Evolutionary conservation across 164 flowering plant genomes (phyloP), one percentile per base, ranked within the genome.

Genomic region (Vitis amurensis): DNA sequence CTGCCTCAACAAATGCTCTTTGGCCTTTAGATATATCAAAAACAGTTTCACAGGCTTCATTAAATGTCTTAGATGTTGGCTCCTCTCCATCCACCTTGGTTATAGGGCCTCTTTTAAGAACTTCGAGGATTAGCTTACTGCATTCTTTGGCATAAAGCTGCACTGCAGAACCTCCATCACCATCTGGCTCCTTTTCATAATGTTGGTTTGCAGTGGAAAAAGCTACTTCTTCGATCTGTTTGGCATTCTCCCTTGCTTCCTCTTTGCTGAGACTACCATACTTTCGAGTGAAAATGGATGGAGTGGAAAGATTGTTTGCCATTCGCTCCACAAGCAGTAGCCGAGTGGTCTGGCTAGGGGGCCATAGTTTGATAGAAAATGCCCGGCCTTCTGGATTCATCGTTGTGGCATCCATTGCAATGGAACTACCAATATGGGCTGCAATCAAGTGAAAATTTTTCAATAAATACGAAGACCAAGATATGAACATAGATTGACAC

Each of bases 141-240:
- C 92, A 91, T 70, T 93, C 97, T 76, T 77, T 87, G 61, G 99
- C 99, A 83, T 96, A 96, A 55, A 88, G 86, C 79, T 96, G 99
- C 60, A 93, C 95, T 11, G 97, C 98, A 65, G 95, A 90, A 67
- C 91, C 78, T 55, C 99, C 99, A 85, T 96, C 98, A 68, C 98
- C 97, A 84, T 93, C 98, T 15, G 97, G 97, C 78, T 89, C 95
- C 61, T 88, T 85, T 59, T 88, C 97, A 71, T 86, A 81, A 68
- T 87, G 85, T 58, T 84, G 76, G 64, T 81, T 83, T 11, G 99
- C 97, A 71, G 88, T 64, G 68, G 73, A 67, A 78, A 89, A 96
- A 62, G 99, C 97, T 27, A 55, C 11, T 3, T 87, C 90, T 80
- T 96, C 99, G 57, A 96, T 93, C 59, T 70, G 64, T 68, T 85